Evolutionary conservation across 2,329 filamentous ascomycete species (phyloP).

Genomic region (Stagonosporopsis chrysanthemi): DNA sequence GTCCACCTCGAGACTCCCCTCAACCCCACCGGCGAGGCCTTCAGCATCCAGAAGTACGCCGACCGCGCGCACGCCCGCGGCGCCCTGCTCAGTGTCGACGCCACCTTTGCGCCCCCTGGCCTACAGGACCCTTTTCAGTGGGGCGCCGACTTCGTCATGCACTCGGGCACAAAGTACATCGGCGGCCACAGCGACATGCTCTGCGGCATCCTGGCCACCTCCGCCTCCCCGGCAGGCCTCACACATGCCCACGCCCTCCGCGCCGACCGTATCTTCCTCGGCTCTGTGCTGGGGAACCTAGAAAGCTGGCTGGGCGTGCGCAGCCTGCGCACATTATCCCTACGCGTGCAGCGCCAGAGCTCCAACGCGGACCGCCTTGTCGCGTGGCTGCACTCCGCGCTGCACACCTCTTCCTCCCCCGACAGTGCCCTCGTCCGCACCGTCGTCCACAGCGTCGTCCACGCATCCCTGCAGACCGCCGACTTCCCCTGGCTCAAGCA

Average conservation of each 20-base stretch:
- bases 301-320: conserved; percentile 93
- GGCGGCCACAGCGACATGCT: conserved; percentile 95
- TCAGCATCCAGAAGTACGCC: conserved; percentile 75
- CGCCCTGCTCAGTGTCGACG: conserved; percentile 82
- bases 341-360: conserved; percentile 81
- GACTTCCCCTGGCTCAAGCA: conserved; percentile 72
- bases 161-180: conserved; percentile 94
- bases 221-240: conserved; percentile 45
- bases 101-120: conserved; percentile 91
- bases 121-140: conserved; percentile 83
- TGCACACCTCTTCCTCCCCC: conserved; percentile 51
- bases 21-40: conserved; percentile 87
- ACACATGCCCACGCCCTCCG: conserved; percentile 60
- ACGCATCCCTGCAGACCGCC: conserved; percentile 80
- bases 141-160: conserved; percentile 88
- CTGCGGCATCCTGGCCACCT: conserved; percentile 79
- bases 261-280: conserved; percentile 77
- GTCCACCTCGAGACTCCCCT: conserved; percentile 93
- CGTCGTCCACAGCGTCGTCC: conserved; percentile 69
- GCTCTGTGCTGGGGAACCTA: conserved; percentile 84
- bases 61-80: conserved; percentile 74
- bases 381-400: conserved; percentile 68
- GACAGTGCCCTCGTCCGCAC: conserved; percentile 54
- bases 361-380: conserved; percentile 74
- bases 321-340: conserved; percentile 82